Percentiles rank a stretch among this genome's conserved stretches.
These are phyloP conservation scores for Meredithiella fracta DNA, from an alignment of 2,329 filamentous ascomycete species.

Conservation along the genomic window DNA sequence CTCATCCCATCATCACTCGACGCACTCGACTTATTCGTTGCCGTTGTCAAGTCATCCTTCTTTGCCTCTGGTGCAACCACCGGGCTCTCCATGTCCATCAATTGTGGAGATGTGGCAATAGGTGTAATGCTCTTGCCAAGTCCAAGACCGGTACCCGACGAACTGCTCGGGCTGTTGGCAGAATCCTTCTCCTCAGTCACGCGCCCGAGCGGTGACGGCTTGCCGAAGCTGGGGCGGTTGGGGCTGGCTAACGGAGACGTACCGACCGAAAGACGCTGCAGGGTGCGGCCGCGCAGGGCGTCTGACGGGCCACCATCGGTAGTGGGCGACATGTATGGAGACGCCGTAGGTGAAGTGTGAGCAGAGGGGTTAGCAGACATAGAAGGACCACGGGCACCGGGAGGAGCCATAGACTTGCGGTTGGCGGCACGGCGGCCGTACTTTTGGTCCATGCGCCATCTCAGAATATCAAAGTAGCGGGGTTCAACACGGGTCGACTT, in stretches of 20 bases:
- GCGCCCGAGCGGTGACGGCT: slow-evolving; percentile 55
- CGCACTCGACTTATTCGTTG: slow-evolving; percentile 20
- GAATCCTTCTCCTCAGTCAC: slow-evolving; percentile 49
- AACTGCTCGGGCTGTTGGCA: background rate
- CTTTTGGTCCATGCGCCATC: slow-evolving; percentile 93
- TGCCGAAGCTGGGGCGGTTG: slow-evolving; percentile 46
- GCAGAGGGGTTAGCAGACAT: slow-evolving; percentile 23
- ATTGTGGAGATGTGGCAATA: slow-evolving; percentile 29
- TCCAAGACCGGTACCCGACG: slow-evolving; percentile 18
- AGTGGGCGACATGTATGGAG: slow-evolving; percentile 49
- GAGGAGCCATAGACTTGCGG: slow-evolving; percentile 34
- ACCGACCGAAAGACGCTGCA: slow-evolving; percentile 46
- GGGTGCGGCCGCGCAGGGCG: slow-evolving; percentile 51
- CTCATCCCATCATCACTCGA: slow-evolving; percentile 5
- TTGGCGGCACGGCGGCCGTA: slow-evolving; percentile 51
- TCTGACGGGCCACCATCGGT: slow-evolving; percentile 30
- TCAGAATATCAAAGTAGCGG: slow-evolving; percentile 80
- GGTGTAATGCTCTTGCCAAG: slow-evolving; percentile 22
- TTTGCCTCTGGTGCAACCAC: slow-evolving; percentile 22
- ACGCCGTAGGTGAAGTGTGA: slow-evolving; percentile 24
- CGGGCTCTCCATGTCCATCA: slow-evolving; percentile 41
- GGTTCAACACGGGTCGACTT: slow-evolving; percentile 79
- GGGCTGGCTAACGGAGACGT: slow-evolving; percentile 48
- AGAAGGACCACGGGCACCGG: slow-evolving; percentile 17
- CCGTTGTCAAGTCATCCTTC: slow-evolving; percentile 21